These are phyloP conservation scores for Lactifluus rugatus DNA, from an alignment of 768 basidiomycete species.

Conservation along the genomic window DNA sequence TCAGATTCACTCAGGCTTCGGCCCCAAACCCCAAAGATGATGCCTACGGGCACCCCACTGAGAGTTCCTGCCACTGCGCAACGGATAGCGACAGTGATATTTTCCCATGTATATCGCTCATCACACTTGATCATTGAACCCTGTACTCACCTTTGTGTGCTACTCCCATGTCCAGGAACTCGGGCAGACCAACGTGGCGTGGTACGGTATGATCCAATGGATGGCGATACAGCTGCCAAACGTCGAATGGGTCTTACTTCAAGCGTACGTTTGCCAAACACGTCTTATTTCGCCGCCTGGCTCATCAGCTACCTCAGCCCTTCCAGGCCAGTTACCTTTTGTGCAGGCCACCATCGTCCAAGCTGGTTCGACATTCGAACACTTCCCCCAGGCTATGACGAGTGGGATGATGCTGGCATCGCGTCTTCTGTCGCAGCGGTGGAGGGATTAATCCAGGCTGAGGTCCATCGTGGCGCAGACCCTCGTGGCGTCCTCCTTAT, in stretches of 20 bases:
- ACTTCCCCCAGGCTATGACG: constrained; percentile 30
- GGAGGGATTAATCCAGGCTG: constrained; percentile 31
- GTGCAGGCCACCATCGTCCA: constrained; percentile 25
- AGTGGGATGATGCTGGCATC: constrained; percentile 30
- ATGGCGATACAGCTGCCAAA: constrained; percentile 30
- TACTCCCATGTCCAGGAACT: constrained; percentile 32
- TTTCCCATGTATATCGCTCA: constrained; percentile 23
- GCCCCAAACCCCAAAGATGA: too few relatives aligned
- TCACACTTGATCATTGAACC: neutral
- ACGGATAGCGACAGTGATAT: constrained; percentile 25
- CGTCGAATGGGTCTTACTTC: constrained; percentile 36
- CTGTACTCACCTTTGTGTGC: neutral
- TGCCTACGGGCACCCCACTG: neutral
- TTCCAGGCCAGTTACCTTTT: constrained; percentile 25
- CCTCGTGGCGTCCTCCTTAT: constrained; percentile 31
- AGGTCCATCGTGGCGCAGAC: constrained; percentile 31
- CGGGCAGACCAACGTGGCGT: constrained; percentile 32
- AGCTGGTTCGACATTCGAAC: constrained; percentile 36
- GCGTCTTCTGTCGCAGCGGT: constrained; percentile 29
- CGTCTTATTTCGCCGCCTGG: neutral
- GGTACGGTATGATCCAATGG: constrained; percentile 28
- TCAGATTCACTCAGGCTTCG: neutral
- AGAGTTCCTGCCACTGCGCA: constrained; percentile 13
- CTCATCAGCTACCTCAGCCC: constrained; percentile 19
- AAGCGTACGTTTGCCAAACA: constrained; percentile 28